Evolutionary conservation across 164 flowering plant species (phyloP).

Genomic region (Aristolochia contorta): DNA sequence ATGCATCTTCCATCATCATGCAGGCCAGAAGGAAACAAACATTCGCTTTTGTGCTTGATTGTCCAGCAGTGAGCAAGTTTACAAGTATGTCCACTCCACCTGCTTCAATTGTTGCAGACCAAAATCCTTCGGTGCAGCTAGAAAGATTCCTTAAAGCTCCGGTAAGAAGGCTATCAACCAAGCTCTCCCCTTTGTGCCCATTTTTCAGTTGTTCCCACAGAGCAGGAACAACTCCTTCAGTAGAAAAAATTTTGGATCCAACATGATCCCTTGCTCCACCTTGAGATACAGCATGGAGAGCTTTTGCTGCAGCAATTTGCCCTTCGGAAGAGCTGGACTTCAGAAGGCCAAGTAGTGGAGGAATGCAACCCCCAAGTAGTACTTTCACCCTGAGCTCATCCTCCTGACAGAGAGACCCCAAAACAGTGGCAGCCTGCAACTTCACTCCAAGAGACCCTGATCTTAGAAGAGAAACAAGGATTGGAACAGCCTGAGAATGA

Average conservation of each 20-base stretch:
- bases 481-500: constrained; percentile 97
- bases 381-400: constrained; percentile 90
- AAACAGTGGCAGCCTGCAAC: constrained; percentile 82
- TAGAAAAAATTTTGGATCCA: constrained; percentile 91
- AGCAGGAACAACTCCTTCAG: constrained; percentile 97
- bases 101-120: constrained; percentile 73
- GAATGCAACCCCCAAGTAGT: constrained; percentile 96
- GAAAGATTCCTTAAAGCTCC: constrained; percentile 84
- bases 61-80: constrained; percentile 66
- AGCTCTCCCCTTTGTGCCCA: constrained; percentile 57
- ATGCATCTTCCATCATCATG: constrained; percentile 91
- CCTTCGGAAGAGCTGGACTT: constrained; percentile 75
- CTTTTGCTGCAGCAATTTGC: constrained; percentile 86
- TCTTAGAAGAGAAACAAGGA: constrained; percentile 88
- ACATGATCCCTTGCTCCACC: constrained; percentile 89
- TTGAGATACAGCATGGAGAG: constrained; percentile 88
- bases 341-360: constrained; percentile 91
- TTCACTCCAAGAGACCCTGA: constrained; percentile 79
- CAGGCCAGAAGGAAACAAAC: constrained; percentile 92
- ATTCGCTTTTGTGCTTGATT: constrained; percentile 77
- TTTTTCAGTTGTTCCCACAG: constrained; percentile 77
- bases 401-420: constrained; percentile 91
- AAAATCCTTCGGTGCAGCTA: constrained; percentile 79
- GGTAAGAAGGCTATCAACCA: constrained; percentile 70
- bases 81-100: constrained; percentile 88